Evolutionary conservation across 441 rosid genomes (phyloP), one percentile per base, ranked within the genome.

Genomic region (Capsella rubella): DNA sequence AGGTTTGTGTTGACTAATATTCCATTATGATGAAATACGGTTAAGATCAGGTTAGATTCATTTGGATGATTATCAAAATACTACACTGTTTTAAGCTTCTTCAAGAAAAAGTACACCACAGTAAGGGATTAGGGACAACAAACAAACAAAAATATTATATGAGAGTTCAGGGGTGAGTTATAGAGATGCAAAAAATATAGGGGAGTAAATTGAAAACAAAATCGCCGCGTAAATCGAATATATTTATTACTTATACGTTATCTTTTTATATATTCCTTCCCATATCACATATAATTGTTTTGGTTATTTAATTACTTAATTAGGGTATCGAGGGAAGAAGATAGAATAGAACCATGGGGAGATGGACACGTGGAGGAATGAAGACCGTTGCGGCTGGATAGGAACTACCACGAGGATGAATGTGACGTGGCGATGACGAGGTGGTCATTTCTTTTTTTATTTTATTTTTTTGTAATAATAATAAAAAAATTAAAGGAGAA

Each of bases 351-450:
- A 54, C 69, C 69, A 71, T 52, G 1, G 5, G 15, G 29, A 0
- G 11, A 21, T n/a, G 0, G 31, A 43, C 81, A 72, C 74, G 77
- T 78, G 81, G 69, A 13, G 3, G 0, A 7, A 0, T 53, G 8
- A 1, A 21, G 27, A 61, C 77, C 73, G 81, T 78, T 67, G 74
- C 25, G 14, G 53, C 32, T 21, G 65, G 81, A 78, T 78, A 78
- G 64, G 58, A 67, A 71, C 51, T 21, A 21, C 25, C 25, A 21
- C 25, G 25, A 14, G 15, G 47, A 57, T 21, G 61, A 65, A 65
- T 59, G 65, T 72, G 73, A 72, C 77, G 77, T 72, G 81, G 73
- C 77, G 47, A 53, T 61, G 73, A 78, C 70, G 70, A 72, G 70
- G 50, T 72, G 66, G 81, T 56, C 69, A 66, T 27, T n/a, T 49